These are phyloP conservation scores for Ogataea paradorogensis DNA, from an alignment of 805 yeast genomes.

Conservation along the genomic window DNA sequence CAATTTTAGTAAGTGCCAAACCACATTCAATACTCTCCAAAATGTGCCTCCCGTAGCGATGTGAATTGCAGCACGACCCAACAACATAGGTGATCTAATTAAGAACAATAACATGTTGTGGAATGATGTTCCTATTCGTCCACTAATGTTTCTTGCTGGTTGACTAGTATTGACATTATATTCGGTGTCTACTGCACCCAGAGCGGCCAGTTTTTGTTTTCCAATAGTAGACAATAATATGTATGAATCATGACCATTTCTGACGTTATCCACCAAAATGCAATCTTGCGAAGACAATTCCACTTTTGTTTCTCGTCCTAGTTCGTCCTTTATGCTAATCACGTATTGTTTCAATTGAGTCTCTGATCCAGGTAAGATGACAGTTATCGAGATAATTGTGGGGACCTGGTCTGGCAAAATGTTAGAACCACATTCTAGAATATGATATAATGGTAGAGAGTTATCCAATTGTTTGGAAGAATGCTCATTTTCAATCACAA, in stretches of 20 bases:
- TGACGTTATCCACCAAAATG: constrained; percentile 36
- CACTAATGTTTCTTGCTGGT: not conserved
- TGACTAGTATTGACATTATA: not conserved
- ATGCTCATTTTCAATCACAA: constrained; percentile 19
- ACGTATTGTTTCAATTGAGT: constrained; percentile 25
- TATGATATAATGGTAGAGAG: constrained; percentile 16
- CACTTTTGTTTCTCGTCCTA: constrained; percentile 15
- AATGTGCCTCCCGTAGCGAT: constrained; percentile 18
- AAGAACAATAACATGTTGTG: not conserved
- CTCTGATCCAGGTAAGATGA: constrained; percentile 4
- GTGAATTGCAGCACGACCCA: constrained; percentile 8
- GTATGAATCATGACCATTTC: constrained; percentile 34
- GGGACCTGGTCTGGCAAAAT: constrained; percentile 18
- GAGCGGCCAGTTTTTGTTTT: constrained; percentile 25
- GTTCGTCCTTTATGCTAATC: constrained; percentile 20
- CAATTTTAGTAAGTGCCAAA: constrained; percentile 7
- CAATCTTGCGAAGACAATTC: constrained; percentile 40
- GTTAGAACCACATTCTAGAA: constrained; percentile 18
- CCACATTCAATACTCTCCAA: constrained; percentile 10
- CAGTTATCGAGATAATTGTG: constrained; percentile 16
- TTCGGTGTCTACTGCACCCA: constrained; percentile 15
- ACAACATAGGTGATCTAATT: not conserved
- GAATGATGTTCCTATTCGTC: not conserved
- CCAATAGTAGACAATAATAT: constrained; percentile 39
- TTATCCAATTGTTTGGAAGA: constrained; percentile 13